phyloP scores from a whole-genome alignment of 352 stramenopile species.

The Globisporangium irregulare region DNA sequence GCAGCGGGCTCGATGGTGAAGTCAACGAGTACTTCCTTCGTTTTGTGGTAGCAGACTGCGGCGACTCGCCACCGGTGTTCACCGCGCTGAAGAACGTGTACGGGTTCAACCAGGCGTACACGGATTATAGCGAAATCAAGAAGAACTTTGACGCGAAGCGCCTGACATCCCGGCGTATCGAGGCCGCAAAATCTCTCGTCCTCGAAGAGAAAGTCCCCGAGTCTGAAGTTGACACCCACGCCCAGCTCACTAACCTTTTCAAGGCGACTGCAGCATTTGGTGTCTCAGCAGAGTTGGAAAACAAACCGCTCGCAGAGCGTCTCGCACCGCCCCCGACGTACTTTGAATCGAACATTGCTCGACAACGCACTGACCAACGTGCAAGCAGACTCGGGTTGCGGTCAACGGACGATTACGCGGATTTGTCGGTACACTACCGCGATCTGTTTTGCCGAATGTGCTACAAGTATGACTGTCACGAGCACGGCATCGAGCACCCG shows the following conservation, averaged over 20 bases:
- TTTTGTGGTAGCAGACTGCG: conserved; percentile 54
- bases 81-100: conserved; percentile 52
- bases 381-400: conserved; percentile 19
- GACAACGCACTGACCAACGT: conserved; percentile 2
- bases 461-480: conserved; percentile 91
- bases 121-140: conserved; percentile 70
- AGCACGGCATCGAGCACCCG: conserved; percentile 86
- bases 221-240: not conserved
- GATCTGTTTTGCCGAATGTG: conserved; percentile 92
- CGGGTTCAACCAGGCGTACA: conserved; percentile 55
- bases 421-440: conserved; percentile 85
- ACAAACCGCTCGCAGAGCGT: conserved; percentile 32
- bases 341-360: conserved; percentile 63
- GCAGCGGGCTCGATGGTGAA: conserved; percentile 58
- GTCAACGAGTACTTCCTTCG: conserved; percentile 71
- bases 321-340: conserved; percentile 51
- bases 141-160: conserved; percentile 47
- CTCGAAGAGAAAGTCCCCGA: not conserved
- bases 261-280: conserved; percentile 32
- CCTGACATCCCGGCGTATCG: conserved; percentile 35
- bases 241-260: conserved; percentile 29
- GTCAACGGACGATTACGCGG: conserved; percentile 55
- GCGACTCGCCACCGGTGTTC: conserved; percentile 55
- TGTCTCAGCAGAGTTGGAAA: conserved; percentile 6
- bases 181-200: conserved; percentile 43